Evolutionary conservation across 2,329 filamentous ascomycete species (phyloP).

Genomic region (Colletotrichum tamarilloi): DNA sequence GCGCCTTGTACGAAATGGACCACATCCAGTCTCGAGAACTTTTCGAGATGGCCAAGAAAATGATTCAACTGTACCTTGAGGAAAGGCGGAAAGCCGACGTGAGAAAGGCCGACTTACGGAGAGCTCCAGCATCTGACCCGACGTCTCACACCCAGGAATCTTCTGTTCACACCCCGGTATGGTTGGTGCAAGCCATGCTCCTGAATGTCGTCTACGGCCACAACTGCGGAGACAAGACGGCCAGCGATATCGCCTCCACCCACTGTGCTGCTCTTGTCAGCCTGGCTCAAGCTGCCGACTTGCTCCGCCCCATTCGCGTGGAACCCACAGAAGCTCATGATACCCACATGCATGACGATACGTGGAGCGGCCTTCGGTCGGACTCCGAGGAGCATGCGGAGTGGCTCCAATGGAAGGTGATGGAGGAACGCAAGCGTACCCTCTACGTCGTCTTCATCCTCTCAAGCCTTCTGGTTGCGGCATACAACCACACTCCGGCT

Average conservation of each 20-base stretch:
- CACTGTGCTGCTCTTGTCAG: slow-evolving; percentile 93
- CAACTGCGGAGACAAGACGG: slow-evolving; percentile 91
- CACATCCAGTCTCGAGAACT: slow-evolving; percentile 82
- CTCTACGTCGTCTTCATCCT: slow-evolving; percentile 91
- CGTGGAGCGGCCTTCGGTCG: slow-evolving; percentile 56
- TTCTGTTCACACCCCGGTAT: slow-evolving; percentile 82
- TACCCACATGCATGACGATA: slow-evolving; percentile 67
- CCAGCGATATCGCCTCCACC: slow-evolving; percentile 90
- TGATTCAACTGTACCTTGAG: slow-evolving; percentile 93
- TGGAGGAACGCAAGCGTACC: slow-evolving; percentile 92
- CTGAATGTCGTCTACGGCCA: slow-evolving; percentile 96
- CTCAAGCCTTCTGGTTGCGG: slow-evolving; percentile 89
- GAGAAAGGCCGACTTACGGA: slow-evolving; percentile 69
- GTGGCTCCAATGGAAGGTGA: slow-evolving; percentile 89
- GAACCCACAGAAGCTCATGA: slow-evolving; percentile 62
- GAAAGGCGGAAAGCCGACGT: slow-evolving; percentile 89
- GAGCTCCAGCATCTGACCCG: slow-evolving; percentile 59
- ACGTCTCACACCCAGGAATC: slow-evolving; percentile 64
- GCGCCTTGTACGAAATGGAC: slow-evolving; percentile 84
- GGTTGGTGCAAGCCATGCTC: slow-evolving; percentile 97
- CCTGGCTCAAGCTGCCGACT: slow-evolving; percentile 87
- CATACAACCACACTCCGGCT: slow-evolving; percentile 91
- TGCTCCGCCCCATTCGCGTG: slow-evolving; percentile 62
- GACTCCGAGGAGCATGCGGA: slow-evolving; percentile 73
- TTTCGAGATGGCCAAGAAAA: slow-evolving; percentile 93